Evolutionary conservation across 2,329 filamentous ascomycete genomes (phyloP), one percentile per base, ranked within the genome.

Genomic region (Xylaria sp.): DNA sequence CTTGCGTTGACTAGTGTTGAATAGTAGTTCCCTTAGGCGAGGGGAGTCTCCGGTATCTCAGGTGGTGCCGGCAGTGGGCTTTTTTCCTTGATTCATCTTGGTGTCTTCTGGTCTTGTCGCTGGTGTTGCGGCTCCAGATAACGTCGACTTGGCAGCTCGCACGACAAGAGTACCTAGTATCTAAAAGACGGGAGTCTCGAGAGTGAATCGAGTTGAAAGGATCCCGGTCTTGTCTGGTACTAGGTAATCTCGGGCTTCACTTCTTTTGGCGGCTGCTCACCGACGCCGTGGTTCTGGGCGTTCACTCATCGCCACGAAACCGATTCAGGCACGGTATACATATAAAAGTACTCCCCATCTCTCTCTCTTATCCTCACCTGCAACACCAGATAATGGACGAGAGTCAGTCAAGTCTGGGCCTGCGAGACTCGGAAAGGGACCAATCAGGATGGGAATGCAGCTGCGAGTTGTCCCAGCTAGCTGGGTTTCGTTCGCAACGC

Each of bases 191-290:
- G 16, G 16, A 16, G 16, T 16, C 16, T 16, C 16, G 16, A 16
- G 23, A 30, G 23, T 6, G 42, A 23, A 52, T 48, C 7, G 47
- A 7, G 3, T 5, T 9, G 18, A 50, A 10, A 34, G 18, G 13
- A 34, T 5, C 23, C 49, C 49, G 49, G 11, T n/a, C 37, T 7
- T 4, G 23, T 54, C 37, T 7, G 23, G 23, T 54, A 49, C 42
- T 13, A 16, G 16, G 16, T 16, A 52, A 63, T 61, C 49, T 59
- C 59, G 60, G 53, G 52, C 42, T 59, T 59, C 52, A 51, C 46
- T n/a, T 4, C 23, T 30, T 30, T 30, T 4, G 23, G 23, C 23
- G 23, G 4, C 55, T 30, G 46, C 47, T 61, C 59, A 54, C 58
- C 61, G 61, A 61, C 51, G n/a, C 30, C 10, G 39, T 55, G 50